Conservation (phyloP, 805 yeast species). For the Kodamaea fukazawae region DNA sequence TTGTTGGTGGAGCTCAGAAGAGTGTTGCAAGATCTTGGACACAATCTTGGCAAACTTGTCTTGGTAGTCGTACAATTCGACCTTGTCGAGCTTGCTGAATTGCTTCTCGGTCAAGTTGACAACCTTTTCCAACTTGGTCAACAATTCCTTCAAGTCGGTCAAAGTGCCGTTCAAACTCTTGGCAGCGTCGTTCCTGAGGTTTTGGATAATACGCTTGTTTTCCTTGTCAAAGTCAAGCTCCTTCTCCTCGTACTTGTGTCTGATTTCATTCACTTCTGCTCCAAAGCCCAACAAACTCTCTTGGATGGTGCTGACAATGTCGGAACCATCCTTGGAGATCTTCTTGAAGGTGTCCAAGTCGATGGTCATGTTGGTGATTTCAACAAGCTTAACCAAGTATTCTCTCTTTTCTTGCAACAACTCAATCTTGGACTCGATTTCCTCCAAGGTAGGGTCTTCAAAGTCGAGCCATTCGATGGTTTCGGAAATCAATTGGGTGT, state of each 20-base stretch:
- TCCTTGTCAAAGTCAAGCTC: conserved; percentile 54
- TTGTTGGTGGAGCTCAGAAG: conserved; percentile 25
- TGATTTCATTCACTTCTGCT: conserved; percentile 42
- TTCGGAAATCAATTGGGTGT: conserved; percentile 37
- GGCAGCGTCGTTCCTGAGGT: conserved; percentile 20
- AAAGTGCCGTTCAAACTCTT: conserved; percentile 27
- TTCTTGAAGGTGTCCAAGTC: conserved; percentile 43
- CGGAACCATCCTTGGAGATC: conserved; percentile 43
- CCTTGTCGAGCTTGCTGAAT: conserved; percentile 22
- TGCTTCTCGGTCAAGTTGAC: conserved; percentile 16
- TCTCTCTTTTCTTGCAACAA: conserved; percentile 18
- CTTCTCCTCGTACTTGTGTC: conserved; percentile 41
- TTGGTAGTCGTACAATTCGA: conserved; percentile 23
- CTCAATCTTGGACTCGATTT: conserved; percentile 24
- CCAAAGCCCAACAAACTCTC: conserved; percentile 44
- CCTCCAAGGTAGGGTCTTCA: conserved; percentile 43
- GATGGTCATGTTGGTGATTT: conserved; percentile 46
- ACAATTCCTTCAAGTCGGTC: conserved; percentile 23
- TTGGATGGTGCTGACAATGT: conserved; percentile 42
- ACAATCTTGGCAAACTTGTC: conserved; percentile 27
- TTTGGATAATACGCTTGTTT: conserved; percentile 40
- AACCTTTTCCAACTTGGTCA: conserved; percentile 28
- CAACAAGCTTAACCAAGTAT: conserved; percentile 33
- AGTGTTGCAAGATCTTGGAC: conserved; percentile 28
- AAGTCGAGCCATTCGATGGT: conserved; percentile 77